phyloP scores from a whole-genome alignment of 2,329 filamentous ascomycete genomes.

The Colletotrichum eleusines region DNA sequence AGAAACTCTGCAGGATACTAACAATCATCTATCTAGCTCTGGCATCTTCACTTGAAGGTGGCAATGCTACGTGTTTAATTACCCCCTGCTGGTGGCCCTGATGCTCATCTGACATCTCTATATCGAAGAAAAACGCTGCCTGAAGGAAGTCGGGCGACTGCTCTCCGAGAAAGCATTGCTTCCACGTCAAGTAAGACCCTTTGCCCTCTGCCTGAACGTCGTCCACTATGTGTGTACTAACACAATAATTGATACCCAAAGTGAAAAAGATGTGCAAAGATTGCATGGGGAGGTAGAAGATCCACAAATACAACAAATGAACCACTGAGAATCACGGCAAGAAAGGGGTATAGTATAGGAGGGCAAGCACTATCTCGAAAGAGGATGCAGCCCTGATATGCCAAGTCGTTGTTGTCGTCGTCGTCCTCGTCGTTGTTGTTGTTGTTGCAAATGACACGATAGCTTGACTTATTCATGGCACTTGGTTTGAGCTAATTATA shows the following conservation, averaged over 20 bases:
- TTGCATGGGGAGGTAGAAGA: neutral
- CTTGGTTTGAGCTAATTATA: no score
- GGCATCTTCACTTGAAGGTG: neutral
- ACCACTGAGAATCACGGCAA: neutral
- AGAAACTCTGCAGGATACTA: neutral
- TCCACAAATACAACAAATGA: neutral
- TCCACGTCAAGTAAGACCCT: neutral
- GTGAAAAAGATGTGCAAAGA: neutral
- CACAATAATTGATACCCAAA: neutral
- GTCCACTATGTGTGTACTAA: neutral
- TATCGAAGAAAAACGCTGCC: neutral
- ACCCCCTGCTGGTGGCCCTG: neutral
- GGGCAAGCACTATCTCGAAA: neutral
- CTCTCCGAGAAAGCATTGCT: neutral
- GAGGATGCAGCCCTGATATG: neutral
- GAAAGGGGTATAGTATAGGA: neutral
- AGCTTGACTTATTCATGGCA: rapidly evolving
- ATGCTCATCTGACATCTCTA: neutral
- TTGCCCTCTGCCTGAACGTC: neutral
- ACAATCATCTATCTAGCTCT: neutral
- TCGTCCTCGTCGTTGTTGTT: neutral
- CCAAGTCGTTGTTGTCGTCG: no score
- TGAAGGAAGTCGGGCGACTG: neutral
- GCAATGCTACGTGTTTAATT: neutral
- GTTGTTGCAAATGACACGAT: neutral